Evolutionary conservation across 768 basidiomycete species (phyloP), one percentile per base, ranked within the genome.

Genomic region (Suillus placidus): DNA sequence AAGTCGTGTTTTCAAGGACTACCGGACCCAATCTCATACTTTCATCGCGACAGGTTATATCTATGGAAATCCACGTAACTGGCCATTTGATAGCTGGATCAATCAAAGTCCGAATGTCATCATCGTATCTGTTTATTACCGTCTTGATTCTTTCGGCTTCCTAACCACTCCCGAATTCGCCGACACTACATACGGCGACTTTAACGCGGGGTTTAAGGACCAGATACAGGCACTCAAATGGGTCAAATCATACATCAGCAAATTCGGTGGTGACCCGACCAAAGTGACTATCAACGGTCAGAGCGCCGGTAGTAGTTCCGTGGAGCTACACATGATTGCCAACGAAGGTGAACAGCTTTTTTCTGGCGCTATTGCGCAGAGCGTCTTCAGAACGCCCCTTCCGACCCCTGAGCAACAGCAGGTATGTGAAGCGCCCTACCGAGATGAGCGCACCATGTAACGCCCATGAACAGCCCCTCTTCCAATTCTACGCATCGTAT

Each of bases 11-110:
- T 60, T 35, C 42, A 30, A 40, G 40, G 57, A 42, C 18, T 35
- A 12, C 55, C 35, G 26, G 37, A 35, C 26, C 52, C 18, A 52
- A 12, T 52, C 10, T 32, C 26, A 26, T 26, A 26, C 26, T 26
- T 26, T 26, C 26, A 9, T 18, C 20, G 26, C 3, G 6, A 14
- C 34, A 86, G 86, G 84, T 30, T 89, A 87, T 65, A 72, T 83
- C 26, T 86, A 72, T 68, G 87, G 88, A 6, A 90, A 89, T 71
- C 88, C 87, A 1, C 79, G 78, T 1, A 87, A 85, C 72, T 90
- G 85, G 86, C 87, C 88, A 2, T 89, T 88, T 71, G 83, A 89
- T 69, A 78, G 81, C 68, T 90, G 88, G 88, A 76, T 90, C 61
- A 77, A 88, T 52, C 87, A 89, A 69, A 84, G 80, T 34, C 87